Percentiles rank a stretch among this genome's conserved stretches.
phyloP scores from a whole-genome alignment of 1,284 basidiomycete species.

The Trichosporon coremiiforme region DNA sequence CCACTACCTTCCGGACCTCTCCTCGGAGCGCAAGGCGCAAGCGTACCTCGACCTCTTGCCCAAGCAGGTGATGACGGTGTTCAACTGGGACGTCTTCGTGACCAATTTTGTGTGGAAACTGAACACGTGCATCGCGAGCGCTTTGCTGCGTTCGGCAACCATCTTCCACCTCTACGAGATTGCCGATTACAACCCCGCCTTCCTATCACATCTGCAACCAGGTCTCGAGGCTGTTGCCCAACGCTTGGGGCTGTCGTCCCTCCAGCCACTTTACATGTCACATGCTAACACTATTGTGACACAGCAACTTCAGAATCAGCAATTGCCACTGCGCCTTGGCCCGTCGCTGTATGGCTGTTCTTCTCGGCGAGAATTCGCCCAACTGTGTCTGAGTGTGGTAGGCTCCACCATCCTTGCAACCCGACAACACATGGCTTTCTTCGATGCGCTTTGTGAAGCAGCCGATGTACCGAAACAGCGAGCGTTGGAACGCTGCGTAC shows the following conservation, averaged over 20 bases:
- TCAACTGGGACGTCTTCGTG: slow-evolving; percentile 67
- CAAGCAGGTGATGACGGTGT: slow-evolving; percentile 30
- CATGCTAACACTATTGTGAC: slow-evolving; percentile 72
- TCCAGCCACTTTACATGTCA: slow-evolving; percentile 72
- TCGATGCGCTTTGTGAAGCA: slow-evolving; percentile 40
- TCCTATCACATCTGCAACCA: slow-evolving; percentile 65
- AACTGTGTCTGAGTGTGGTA: slow-evolving; percentile 32
- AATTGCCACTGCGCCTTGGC: slow-evolving; percentile 68
- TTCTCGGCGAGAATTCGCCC: slow-evolving; percentile 37
- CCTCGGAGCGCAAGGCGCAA: slow-evolving; percentile 26
- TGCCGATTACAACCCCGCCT: slow-evolving; percentile 57
- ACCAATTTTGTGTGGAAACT: slow-evolving; percentile 76
- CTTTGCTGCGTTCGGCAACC: slow-evolving; percentile 75
- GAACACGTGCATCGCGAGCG: slow-evolving; percentile 81
- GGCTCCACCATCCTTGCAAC: slow-evolving; percentile 33
- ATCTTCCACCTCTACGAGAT: slow-evolving; percentile 86
- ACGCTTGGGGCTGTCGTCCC: slow-evolving; percentile 68
- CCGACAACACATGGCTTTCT: slow-evolving; percentile 26
- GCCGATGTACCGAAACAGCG: slow-evolving; percentile 25
- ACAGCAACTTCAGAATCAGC: slow-evolving; percentile 42
- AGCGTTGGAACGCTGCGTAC: slow-evolving; percentile 31
- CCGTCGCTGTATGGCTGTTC: slow-evolving; percentile 61
- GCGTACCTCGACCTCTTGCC: slow-evolving; percentile 38
- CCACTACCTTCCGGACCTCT: slow-evolving; percentile 39
- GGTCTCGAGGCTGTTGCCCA: slow-evolving; percentile 67